Percentiles rank a stretch among this genome's conserved stretches.
Evolutionary conservation across 176 grass and related monocot genomes (phyloP).

Genomic region (Aegilops speltoides): DNA sequence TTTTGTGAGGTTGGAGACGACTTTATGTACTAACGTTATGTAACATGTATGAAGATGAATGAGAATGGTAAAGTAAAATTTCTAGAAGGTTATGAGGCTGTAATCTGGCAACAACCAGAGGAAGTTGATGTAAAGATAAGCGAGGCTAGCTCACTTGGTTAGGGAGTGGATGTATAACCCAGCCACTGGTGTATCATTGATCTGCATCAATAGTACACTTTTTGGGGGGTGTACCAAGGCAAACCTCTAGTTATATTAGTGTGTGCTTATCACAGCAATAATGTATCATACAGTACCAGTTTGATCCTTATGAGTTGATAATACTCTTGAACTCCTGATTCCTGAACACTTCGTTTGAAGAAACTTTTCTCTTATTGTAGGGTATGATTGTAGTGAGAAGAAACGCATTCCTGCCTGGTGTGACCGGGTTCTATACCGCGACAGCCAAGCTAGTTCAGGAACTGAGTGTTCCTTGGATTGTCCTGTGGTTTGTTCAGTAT

Average conservation of each 20-base stretch:
- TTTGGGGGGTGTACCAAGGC: background rate
- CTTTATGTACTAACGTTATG: too few relatives aligned
- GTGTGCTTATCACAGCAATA: background rate
- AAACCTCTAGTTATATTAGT: background rate
- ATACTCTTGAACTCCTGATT: conserved; percentile 8
- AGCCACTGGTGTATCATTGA: background rate
- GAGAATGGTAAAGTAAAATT: too few relatives aligned
- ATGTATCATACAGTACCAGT: background rate
- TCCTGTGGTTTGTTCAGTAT: conserved; percentile 82
- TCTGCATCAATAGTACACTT: background rate
- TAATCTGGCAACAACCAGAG: too few relatives aligned
- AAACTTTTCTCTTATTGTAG: conserved; percentile 37
- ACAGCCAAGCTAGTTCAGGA: conserved; percentile 55
- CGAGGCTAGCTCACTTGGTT: background rate
- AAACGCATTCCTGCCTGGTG: conserved; percentile 97
- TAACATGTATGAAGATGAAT: too few relatives aligned
- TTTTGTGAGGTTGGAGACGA: too few relatives aligned
- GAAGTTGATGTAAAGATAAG: background rate
- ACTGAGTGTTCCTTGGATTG: conserved; percentile 59
- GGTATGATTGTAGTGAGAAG: conserved; percentile 92
- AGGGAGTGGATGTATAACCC: background rate
- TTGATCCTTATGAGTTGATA: conserved; percentile 12
- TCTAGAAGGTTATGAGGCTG: too few relatives aligned
- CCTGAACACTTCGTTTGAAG: background rate
- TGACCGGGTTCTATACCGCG: conserved; percentile 87